Percentiles rank a stretch among this genome's conserved stretches.
phyloP scores from a whole-genome alignment of 1,284 basidiomycete species.

The Sutorius eximius region DNA sequence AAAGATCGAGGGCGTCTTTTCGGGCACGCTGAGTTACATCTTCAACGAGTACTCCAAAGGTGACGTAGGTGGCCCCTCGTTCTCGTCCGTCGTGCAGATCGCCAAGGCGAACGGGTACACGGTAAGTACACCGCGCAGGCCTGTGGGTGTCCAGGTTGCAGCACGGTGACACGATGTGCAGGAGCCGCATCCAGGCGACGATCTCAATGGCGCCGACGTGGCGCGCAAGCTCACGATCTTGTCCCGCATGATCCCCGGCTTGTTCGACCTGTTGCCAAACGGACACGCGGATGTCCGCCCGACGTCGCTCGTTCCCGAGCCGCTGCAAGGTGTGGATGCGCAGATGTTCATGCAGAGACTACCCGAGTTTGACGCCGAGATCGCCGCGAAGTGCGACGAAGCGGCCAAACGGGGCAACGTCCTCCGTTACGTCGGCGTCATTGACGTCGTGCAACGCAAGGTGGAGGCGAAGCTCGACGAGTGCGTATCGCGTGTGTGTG shows the following conservation, averaged over 20 bases:
- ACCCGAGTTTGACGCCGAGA: slow-evolving; percentile 83
- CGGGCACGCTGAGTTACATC: slow-evolving; percentile 97
- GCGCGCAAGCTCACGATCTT: slow-evolving; percentile 97
- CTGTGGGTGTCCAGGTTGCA: background rate
- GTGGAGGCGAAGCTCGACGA: slow-evolving; percentile 83
- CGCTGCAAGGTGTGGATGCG: slow-evolving; percentile 70
- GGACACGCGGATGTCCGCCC: slow-evolving; percentile 84
- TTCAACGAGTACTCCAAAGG: slow-evolving; percentile 94
- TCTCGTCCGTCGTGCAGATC: slow-evolving; percentile 86
- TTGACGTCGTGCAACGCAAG: slow-evolving; percentile 61
- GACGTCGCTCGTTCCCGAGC: slow-evolving; percentile 81
- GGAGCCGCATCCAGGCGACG: slow-evolving; percentile 97
- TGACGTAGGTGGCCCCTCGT: slow-evolving; percentile 58
- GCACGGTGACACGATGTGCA: slow-evolving; percentile 32
- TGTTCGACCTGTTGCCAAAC: slow-evolving; percentile 56
- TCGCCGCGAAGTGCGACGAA: slow-evolving; percentile 72
- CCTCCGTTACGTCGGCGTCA: slow-evolving; percentile 91
- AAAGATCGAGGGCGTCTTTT: slow-evolving; percentile 87
- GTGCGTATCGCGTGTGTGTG: slow-evolving; percentile 42
- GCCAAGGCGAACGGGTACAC: slow-evolving; percentile 96
- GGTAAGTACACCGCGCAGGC: slow-evolving; percentile 39
- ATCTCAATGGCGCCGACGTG: slow-evolving; percentile 95
- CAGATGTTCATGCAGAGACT: slow-evolving; percentile 83
- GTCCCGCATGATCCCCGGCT: slow-evolving; percentile 69
- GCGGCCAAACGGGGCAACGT: slow-evolving; percentile 82